Evolutionary conservation across 345 rosid genomes (phyloP).

Genomic region (Syzygium aromaticum): DNA sequence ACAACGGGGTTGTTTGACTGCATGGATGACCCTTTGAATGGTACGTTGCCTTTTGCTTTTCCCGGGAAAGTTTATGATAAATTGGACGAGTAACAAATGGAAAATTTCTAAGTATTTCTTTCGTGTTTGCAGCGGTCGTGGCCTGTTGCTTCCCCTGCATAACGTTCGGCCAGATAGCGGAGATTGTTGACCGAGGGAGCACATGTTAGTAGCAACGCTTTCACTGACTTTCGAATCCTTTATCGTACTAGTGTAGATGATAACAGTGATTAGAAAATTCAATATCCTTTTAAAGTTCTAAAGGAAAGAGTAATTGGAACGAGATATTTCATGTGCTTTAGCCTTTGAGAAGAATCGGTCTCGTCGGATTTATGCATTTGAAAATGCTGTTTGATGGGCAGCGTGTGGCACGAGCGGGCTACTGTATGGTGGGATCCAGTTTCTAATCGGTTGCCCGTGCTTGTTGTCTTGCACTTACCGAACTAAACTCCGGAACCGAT

Average conservation of each 20-base stretch:
- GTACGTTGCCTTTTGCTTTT: background rate
- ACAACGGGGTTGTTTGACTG: constrained; percentile 11
- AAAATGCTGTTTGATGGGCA: background rate
- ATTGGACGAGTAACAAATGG: background rate
- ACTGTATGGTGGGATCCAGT: background rate
- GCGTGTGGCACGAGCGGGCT: constrained; percentile 2
- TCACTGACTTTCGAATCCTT: background rate
- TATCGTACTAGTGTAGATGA: background rate
- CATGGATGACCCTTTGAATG: constrained; percentile 5
- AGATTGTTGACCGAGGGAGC: constrained; percentile 10
- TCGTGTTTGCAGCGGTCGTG: background rate
- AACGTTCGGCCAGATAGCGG: constrained; percentile 5
- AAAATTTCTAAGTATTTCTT: background rate
- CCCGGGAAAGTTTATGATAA: background rate
- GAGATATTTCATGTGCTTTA: background rate
- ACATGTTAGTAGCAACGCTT: background rate
- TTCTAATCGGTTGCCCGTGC: background rate
- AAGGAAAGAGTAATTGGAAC: background rate
- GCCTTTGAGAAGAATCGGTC: background rate
- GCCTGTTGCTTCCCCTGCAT: constrained; percentile 5
- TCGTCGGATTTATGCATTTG: background rate
- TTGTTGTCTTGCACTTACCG: background rate
- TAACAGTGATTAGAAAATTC: background rate
- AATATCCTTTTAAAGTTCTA: background rate
- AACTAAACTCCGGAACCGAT: background rate